These are phyloP conservation scores for Russula compacta DNA, from an alignment of 768 basidiomycete genomes.

Conservation along the genomic window DNA sequence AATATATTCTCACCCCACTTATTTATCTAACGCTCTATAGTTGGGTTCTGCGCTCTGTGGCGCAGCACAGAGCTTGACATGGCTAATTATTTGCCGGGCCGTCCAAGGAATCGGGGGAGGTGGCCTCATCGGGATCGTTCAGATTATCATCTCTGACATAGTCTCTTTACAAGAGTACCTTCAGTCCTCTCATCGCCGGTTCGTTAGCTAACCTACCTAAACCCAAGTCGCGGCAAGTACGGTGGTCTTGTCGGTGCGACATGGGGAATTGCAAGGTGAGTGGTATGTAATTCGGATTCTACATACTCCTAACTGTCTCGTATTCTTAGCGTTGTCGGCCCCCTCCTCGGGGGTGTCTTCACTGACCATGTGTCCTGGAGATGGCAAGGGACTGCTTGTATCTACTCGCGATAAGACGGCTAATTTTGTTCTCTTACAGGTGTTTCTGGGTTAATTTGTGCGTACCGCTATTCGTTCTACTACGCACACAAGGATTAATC, in stretches of 20 bases:
- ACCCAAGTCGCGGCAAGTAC: slow-evolving; percentile 62
- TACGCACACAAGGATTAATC: not conserved
- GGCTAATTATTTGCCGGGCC: slow-evolving; percentile 69
- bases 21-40: slow-evolving; percentile 27
- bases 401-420: not conserved
- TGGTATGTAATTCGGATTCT: not conserved
- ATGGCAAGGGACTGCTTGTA: slow-evolving; percentile 39
- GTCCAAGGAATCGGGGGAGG: slow-evolving; percentile 81
- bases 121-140: slow-evolving; percentile 66
- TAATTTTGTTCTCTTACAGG: slow-evolving; percentile 28
- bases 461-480: slow-evolving; percentile 16
- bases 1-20: not conserved
- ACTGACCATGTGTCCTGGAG: slow-evolving; percentile 72
- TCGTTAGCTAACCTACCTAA: not conserved
- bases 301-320: not conserved
- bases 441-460: slow-evolving; percentile 74
- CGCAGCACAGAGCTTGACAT: slow-evolving; percentile 67
- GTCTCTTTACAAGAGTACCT: slow-evolving; percentile 68
- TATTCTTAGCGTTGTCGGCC: slow-evolving; percentile 50
- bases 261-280: slow-evolving; percentile 58
- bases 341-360: slow-evolving; percentile 72
- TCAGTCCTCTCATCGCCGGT: not conserved
- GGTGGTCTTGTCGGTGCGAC: slow-evolving; percentile 69
- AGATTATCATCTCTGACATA: slow-evolving; percentile 77
- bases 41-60: slow-evolving; percentile 76